Evolutionary conservation across 2,329 filamentous ascomycete genomes (phyloP), one percentile per base, ranked within the genome.

Genomic region (Trichoderma sp.): DNA sequence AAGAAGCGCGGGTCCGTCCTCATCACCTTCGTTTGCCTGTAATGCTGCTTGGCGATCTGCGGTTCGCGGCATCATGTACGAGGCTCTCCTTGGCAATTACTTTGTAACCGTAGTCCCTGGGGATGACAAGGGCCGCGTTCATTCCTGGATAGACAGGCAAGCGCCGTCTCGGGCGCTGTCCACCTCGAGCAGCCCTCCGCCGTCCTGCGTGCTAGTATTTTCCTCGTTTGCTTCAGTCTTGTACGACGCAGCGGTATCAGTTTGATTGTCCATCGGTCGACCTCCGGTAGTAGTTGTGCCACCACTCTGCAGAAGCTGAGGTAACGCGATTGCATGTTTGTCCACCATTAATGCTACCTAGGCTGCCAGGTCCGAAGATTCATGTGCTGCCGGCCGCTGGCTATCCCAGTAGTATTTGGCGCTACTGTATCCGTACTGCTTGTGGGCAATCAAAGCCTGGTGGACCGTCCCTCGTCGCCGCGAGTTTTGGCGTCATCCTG

Each of bases 401-500:
- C 30, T 34, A 7, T 39, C 34, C 34, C 34, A 39, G 34, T 3
- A 39, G 34, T 3, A 39, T 12, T 4, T 39, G 34, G 34, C 34
- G 34, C 28, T 7, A 39, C 34, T 39, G 34, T 5, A 12, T 24
- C 21, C 21, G 3, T 14, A 39, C 10, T 39, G 34, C 34, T 28
- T 34, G 34, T 51, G 45, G 30, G 43, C 54, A 24, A 64, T 55
- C 48, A 59, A 59, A 30, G 44, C 55, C 41, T 47, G 45, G 63
- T 24, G 15, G 63, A 39, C 56, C 63, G 21, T 44, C 39, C 34
- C 50, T 45, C 47, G 45, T 52, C 63, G 63, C 59, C 63, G 55
- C 63, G 63, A 59, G 55, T 64, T 64, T 39, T 64, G 63, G 63
- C 63, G 63, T 59, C 63, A 64, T 58, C 45, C 50, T 59, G 59